A percentile compares a stretch with the other conserved stretches of the same genome.
These are phyloP conservation scores for Podospora appendiculata DNA, from an alignment of 495 filamentous ascomycete species.

Conservation along the genomic window DNA sequence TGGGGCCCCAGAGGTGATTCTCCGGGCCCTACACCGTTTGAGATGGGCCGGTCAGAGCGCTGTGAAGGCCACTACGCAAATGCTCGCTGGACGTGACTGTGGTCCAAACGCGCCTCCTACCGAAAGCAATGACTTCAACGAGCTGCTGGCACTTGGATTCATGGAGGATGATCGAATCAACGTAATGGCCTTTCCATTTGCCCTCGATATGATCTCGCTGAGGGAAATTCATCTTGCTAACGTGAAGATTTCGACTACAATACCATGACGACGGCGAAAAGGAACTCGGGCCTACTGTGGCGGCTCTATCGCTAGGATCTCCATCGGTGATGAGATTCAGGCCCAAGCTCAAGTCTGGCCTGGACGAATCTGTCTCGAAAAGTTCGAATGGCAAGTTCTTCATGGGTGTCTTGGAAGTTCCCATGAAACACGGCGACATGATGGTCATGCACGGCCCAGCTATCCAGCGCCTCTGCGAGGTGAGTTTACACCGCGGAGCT, in stretches of 20 bases:
- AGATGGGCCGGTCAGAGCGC: slow-evolving; percentile 54
- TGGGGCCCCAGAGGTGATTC: slow-evolving; percentile 50
- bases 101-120: slow-evolving; percentile 5
- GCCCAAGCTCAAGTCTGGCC: slow-evolving; percentile 52
- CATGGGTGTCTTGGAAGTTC: slow-evolving; percentile 27
- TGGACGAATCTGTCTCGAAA: slow-evolving; percentile 25
- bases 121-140: slow-evolving; percentile 53
- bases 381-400: slow-evolving; percentile 13
- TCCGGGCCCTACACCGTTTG: slow-evolving; percentile 50
- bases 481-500: slow-evolving; percentile 23
- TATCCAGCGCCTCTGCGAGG: slow-evolving; percentile 69
- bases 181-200: slow-evolving; percentile 30
- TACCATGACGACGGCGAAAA: slow-evolving; percentile 83
- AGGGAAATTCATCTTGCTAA: background rate
- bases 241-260: slow-evolving; percentile 33
- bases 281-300: slow-evolving; percentile 66
- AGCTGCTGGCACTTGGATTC: slow-evolving; percentile 68
- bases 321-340: slow-evolving; percentile 61
- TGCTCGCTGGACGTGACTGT: slow-evolving; percentile 2
- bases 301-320: slow-evolving; percentile 66
- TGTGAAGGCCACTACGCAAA: slow-evolving; percentile 22
- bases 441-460: slow-evolving; percentile 71
- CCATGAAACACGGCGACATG: slow-evolving; percentile 69
- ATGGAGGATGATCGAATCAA: slow-evolving; percentile 61
- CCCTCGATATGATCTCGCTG: no score